Conservation (phyloP, 768 basidiomycete species). For the Leccinum boreale region DNA sequence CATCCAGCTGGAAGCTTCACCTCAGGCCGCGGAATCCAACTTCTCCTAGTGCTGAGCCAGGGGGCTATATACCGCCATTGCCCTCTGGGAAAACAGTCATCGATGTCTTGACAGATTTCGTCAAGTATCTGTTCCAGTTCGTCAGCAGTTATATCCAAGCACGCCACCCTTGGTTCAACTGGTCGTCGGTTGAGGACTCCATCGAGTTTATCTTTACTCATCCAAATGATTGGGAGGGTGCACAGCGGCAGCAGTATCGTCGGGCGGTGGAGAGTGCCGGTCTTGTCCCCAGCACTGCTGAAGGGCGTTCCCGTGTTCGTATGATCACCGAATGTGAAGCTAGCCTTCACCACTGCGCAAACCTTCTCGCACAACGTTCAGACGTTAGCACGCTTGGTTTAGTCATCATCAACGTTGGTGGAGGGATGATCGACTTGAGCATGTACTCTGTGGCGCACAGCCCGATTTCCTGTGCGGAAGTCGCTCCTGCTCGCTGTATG, state of each 20-base stretch:
- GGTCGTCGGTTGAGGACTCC: background rate
- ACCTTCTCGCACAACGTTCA: background rate
- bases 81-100: background rate
- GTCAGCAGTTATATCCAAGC: background rate
- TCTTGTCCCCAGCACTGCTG: background rate
- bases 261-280: background rate
- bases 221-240: background rate
- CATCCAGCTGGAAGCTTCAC: background rate
- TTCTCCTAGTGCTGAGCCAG: background rate
- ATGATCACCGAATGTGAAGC: background rate
- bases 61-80: background rate
- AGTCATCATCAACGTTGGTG: background rate
- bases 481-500: background rate
- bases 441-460: background rate
- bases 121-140: background rate
- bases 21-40: background rate
- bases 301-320: background rate
- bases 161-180: background rate
- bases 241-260: background rate
- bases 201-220: background rate
- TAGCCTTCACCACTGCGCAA: background rate
- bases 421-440: background rate
- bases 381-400: background rate
- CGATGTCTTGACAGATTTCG: background rate
- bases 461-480: background rate